phyloP scores from a whole-genome alignment of 768 basidiomycete species.

The Calocera viscosa region DNA sequence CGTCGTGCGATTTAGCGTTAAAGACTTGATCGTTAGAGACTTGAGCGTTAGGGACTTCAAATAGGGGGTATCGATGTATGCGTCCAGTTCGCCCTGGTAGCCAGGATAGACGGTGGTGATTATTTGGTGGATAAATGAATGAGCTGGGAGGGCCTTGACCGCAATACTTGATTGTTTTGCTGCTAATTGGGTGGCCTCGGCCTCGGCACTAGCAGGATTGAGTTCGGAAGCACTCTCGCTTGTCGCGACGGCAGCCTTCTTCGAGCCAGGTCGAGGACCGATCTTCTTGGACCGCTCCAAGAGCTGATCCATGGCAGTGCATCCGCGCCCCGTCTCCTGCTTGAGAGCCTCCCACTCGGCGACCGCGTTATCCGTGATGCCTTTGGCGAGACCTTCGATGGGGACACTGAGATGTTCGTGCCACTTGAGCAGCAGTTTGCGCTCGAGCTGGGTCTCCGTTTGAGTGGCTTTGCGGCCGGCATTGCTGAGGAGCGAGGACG shows the following conservation, averaged over 20 bases:
- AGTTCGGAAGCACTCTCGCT: too few species aligned
- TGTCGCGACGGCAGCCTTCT: neutral
- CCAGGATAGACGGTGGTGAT: neutral
- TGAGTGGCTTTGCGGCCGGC: neutral
- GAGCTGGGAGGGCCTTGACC: neutral
- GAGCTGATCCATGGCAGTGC: neutral
- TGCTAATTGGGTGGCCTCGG: neutral
- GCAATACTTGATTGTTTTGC: neutral
- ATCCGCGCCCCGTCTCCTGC: neutral
- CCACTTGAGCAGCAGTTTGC: neutral
- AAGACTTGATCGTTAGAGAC: neutral
- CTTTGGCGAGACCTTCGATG: neutral
- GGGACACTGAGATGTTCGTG: neutral
- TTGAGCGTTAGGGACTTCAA: neutral
- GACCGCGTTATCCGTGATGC: neutral
- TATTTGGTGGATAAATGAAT: neutral
- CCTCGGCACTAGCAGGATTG: too few species aligned
- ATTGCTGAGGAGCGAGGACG: neutral
- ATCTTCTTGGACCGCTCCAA: neutral
- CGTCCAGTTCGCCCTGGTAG: neutral
- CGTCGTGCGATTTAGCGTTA: neutral
- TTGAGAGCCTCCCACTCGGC: neutral
- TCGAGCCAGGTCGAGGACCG: neutral
- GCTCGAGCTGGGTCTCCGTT: neutral
- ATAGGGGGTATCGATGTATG: neutral